Base-by-base conservation (phyloP, 768 basidiomycete species). In the Hygrocybe punicea region DNA sequence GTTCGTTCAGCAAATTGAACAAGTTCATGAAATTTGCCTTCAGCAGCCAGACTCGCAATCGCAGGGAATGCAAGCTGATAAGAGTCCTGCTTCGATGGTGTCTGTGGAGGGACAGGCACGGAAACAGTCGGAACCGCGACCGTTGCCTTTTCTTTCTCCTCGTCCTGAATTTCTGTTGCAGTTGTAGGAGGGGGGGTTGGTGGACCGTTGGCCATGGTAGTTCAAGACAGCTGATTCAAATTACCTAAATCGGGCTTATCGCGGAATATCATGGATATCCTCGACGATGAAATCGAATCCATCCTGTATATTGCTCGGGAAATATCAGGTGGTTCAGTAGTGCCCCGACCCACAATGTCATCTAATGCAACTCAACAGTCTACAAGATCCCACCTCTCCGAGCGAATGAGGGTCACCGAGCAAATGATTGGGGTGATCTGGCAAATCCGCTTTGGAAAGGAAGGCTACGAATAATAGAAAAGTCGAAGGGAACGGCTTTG, bases 401-500 rank as follows among this genome's bases (percentile, higher is more conserved):
- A 66, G 81, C 80, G 37, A 89, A 93, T 65, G 90, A 93, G 67
- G 94, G 94, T 8, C 89, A 96, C 73, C 87, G 91, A 53, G 94
- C 94, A 10, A 87, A 86, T 54, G 91, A 93, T 62, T 98, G 94
- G 94, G 91, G 93, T 14, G 89, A 93, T 71, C 81, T 95, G 40
- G 81, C 81, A 16, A 66, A 80, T 55, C 91, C 92, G 4, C 72
- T 98, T 21, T 98, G 94, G 94, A 95, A 95, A 68, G 94, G 94
- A 16, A 81, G 94, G 42, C 74, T 98, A 61, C 83, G 93, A 58
- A 87, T 97, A 58, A 74, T 92, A 23, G 93, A 97, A 72, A 85
- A 83, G 62, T 85, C 84, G 1, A 74, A 79, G 23, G 80, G 81
- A 7, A 91, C 84, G 52, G 75, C 79, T 19, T 71, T 98, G 55